Evolutionary conservation across 2,329 filamentous ascomycete genomes (phyloP).

Genomic region (Trichophaea hybrida): DNA sequence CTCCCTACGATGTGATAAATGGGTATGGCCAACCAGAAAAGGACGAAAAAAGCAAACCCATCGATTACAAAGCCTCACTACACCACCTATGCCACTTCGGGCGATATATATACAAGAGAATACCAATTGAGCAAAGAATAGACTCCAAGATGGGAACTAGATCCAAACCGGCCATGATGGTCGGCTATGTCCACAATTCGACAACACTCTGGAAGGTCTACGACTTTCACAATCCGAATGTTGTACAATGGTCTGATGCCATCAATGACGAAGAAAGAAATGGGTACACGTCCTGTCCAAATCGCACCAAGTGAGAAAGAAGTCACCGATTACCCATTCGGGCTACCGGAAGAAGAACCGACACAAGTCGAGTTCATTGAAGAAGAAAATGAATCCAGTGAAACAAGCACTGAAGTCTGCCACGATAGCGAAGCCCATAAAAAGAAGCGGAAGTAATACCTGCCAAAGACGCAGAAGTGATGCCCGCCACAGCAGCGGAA

Average conservation of each 20-base stretch:
- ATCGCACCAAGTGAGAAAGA: too few species aligned
- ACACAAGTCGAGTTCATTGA: too few species aligned
- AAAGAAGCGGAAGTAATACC: too few species aligned
- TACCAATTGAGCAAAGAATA: background rate
- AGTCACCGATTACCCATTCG: background rate
- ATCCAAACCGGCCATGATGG: background rate
- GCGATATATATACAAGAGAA: background rate
- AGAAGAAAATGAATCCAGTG: too few species aligned
- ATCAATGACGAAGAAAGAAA: background rate
- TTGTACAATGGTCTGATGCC: background rate
- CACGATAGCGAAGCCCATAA: too few species aligned
- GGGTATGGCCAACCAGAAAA: too few species aligned
- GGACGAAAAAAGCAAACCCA: too few species aligned
- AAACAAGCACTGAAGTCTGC: too few species aligned
- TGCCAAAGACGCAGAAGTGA: too few species aligned
- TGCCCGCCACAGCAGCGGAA: too few species aligned
- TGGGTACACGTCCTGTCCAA: background rate
- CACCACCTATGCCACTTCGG: background rate
- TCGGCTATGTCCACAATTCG: background rate
- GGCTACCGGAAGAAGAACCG: background rate
- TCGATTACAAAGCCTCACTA: background rate
- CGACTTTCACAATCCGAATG: background rate
- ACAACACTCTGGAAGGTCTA: too few species aligned
- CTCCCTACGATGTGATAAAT: background rate
- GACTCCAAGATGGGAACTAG: background rate